Conservation (phyloP, 768 basidiomycete species). For the Tricholoma bakamatsutake region DNA sequence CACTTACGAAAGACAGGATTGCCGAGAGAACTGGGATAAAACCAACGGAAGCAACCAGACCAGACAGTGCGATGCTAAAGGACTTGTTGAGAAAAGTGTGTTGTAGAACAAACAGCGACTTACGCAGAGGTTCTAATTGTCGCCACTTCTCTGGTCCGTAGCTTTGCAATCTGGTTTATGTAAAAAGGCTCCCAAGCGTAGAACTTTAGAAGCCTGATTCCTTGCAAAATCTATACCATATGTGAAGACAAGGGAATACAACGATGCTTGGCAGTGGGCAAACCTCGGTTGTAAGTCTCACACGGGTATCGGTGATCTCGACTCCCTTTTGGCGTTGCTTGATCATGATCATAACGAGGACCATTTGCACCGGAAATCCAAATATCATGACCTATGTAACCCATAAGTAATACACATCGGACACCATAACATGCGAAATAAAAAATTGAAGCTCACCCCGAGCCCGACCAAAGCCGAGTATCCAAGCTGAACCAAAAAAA, state of each 20-base stretch:
- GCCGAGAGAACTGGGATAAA: slow-evolving; percentile 49
- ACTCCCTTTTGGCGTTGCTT: slow-evolving; percentile 39
- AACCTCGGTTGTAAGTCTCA: slow-evolving; percentile 47
- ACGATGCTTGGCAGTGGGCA: not conserved
- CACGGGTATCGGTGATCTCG: slow-evolving; percentile 46
- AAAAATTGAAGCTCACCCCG: slow-evolving; percentile 24
- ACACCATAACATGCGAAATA: not conserved
- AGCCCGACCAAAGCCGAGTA: slow-evolving; percentile 51
- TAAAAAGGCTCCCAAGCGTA: slow-evolving; percentile 56
- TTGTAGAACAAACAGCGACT: slow-evolving; percentile 8
- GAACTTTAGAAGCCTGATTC: slow-evolving; percentile 58
- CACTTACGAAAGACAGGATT: slow-evolving; percentile 43
- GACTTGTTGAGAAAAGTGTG: slow-evolving; percentile 5
- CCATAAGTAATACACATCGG: not conserved
- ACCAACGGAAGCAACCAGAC: slow-evolving; percentile 37
- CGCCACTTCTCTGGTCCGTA: slow-evolving; percentile 32
- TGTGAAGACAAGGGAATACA: not conserved
- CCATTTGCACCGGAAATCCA: slow-evolving; percentile 42
- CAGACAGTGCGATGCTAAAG: slow-evolving; percentile 28
- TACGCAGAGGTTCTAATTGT: slow-evolving; percentile 34
- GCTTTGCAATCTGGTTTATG: slow-evolving; percentile 29
- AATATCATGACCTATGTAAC: slow-evolving; percentile 36
- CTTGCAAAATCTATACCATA: slow-evolving; percentile 45
- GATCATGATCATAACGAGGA: slow-evolving; percentile 38
- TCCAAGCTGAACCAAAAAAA: slow-evolving; percentile 31